phyloP scores from a whole-genome alignment of 306 rosid species.

The Abrus pulchellus region DNA sequence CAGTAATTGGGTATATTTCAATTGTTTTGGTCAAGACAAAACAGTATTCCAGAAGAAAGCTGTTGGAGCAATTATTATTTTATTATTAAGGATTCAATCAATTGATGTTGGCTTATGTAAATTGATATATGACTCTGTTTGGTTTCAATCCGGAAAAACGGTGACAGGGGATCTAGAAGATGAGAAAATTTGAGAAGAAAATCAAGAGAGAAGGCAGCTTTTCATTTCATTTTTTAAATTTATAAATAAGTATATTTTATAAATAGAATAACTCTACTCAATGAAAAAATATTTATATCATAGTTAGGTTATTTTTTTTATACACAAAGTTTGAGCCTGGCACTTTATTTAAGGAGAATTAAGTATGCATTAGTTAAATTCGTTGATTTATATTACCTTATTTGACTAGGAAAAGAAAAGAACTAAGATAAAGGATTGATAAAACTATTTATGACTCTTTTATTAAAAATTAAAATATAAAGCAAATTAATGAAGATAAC shows the following conservation, averaged over 20 bases:
- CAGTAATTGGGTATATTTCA: background rate
- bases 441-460: background rate
- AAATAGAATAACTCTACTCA: too few relatives aligned
- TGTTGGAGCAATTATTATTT: constrained; percentile 2
- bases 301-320: too few relatives aligned
- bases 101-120: background rate
- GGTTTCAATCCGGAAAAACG: background rate
- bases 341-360: too few relatives aligned
- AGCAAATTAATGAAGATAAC: too few relatives aligned
- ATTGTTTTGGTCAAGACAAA: background rate
- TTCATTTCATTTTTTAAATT: too few relatives aligned
- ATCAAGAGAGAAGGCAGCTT: background rate
- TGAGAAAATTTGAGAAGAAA: background rate
- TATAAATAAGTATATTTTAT: too few relatives aligned
- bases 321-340: too few relatives aligned
- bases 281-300: too few relatives aligned
- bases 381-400: too few relatives aligned
- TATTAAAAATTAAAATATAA: background rate
- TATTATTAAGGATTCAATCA: background rate
- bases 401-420: background rate
- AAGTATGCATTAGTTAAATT: too few relatives aligned
- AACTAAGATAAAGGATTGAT: background rate
- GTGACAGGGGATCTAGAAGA: constrained; percentile 3
- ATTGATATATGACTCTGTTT: background rate
- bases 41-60: constrained; percentile 18